These are phyloP conservation scores for Neospora caninum DNA, from an alignment of 169 alveolate species.

Conservation along the genomic window DNA sequence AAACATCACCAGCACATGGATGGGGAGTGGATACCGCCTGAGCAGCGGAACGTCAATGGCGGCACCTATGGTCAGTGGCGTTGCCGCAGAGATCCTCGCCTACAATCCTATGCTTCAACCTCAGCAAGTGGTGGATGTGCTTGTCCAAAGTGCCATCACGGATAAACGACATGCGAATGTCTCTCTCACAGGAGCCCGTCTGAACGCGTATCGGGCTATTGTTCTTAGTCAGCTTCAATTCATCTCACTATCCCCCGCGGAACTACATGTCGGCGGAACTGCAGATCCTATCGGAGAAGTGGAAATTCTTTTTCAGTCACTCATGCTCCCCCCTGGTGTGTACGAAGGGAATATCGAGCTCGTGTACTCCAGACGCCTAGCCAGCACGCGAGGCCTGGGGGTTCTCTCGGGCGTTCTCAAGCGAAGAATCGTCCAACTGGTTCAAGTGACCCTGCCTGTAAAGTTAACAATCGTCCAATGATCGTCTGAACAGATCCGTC, in stretches of 20 bases:
- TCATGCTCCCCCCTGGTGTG: slow-evolving; percentile 30
- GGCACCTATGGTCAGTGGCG: slow-evolving; percentile 76
- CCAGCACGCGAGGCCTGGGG: neutral
- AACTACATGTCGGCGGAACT: slow-evolving; percentile 14
- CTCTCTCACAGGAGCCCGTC: slow-evolving; percentile 45
- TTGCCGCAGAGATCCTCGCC: slow-evolving; percentile 51
- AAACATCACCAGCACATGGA: slow-evolving; percentile 71
- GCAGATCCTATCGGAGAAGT: slow-evolving; percentile 7
- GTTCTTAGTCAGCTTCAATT: slow-evolving; percentile 31
- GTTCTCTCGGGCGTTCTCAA: slow-evolving; percentile 10
- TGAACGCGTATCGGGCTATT: slow-evolving; percentile 58
- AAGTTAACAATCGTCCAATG: neutral
- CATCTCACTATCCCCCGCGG: slow-evolving; percentile 38
- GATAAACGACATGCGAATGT: slow-evolving; percentile 28
- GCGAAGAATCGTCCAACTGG: slow-evolving; percentile 4
- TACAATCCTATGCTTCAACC: slow-evolving; percentile 52
- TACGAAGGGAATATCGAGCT: slow-evolving; percentile 33
- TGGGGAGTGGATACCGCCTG: slow-evolving; percentile 58
- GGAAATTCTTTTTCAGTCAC: neutral
- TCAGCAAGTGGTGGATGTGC: slow-evolving; percentile 63
- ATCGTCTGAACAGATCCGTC: neutral
- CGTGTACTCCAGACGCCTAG: slow-evolving; percentile 13
- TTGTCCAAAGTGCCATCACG: slow-evolving; percentile 12
- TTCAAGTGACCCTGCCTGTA: slow-evolving; percentile 13
- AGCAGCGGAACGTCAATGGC: slow-evolving; percentile 80